These are phyloP conservation scores for Effrenium voratum DNA, from an alignment of 73 alveolate genomes.

Conservation along the genomic window DNA sequence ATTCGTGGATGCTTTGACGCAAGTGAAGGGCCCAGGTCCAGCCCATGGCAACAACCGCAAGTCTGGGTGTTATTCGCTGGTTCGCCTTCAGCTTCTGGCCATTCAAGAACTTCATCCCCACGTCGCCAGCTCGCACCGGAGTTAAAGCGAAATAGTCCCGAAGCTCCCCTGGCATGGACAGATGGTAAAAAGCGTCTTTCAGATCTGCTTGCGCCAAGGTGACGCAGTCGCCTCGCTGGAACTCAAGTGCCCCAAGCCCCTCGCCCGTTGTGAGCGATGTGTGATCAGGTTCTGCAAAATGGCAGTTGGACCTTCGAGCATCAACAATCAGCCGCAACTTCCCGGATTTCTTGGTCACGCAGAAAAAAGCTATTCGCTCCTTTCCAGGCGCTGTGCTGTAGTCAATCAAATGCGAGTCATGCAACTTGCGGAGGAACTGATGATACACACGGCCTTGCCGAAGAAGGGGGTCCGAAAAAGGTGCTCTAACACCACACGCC, in stretches of 20 bases:
- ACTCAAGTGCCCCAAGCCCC: background rate
- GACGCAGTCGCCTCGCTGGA: background rate
- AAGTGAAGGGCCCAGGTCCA: background rate
- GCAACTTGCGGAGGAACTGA: background rate
- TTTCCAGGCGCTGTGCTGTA: background rate
- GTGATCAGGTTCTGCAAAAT: background rate
- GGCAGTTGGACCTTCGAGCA: slow-evolving; percentile 12
- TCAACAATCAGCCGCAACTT: background rate
- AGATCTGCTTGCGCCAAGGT: background rate
- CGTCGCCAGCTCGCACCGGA: background rate
- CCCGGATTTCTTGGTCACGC: background rate
- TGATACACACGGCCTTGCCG: background rate
- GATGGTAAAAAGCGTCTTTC: slow-evolving; percentile 27
- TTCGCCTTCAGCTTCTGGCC: background rate
- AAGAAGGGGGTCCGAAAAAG: background rate
- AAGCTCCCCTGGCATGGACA: background rate
- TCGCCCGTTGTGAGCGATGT: background rate
- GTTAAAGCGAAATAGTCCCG: background rate
- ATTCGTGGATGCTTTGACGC: background rate
- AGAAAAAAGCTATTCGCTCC: slow-evolving; percentile 3
- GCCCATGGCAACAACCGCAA: background rate
- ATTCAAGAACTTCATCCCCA: background rate
- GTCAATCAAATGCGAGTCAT: background rate
- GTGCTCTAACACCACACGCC: slow-evolving; percentile 16
- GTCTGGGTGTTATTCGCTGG: background rate